Evolutionary conservation across 306 rosid genomes (phyloP), one percentile per base, ranked within the genome.

Genomic region (Acmispon strigosus): DNA sequence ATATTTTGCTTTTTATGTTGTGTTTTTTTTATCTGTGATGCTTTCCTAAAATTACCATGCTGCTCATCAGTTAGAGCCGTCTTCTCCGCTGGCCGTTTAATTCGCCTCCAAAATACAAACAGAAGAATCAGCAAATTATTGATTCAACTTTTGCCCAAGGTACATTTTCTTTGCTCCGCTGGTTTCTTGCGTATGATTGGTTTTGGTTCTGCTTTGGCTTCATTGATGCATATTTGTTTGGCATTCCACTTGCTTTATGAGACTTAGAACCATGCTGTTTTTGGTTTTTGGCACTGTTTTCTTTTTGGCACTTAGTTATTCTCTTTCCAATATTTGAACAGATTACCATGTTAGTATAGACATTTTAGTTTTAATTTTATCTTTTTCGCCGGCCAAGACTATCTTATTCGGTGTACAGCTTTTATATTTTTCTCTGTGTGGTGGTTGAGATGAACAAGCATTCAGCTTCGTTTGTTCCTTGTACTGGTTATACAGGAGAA

Each of bases 61-160:
- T 14, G 78, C 18, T 72, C 62, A 53, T 53, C 75, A 27, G 41
- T 60, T 68, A 59, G 59, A 66, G 63, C 74, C 8, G 8, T 17
- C 37, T 62, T 19, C 70, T 64, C 72, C 36, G 54, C 27, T 20
- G 84, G 80, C 24, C 71, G 44, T 78, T 82, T 89, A 48, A 76
- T 18, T 41, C 49, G 66, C 78, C 58, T 92, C 82, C 92, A 66
- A 68, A 77, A 86, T 49, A 92, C 16, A 20, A 75, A 78, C 34
- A 82, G 10, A 66, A 88, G 59, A 76, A 83, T 53, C 11, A 24
- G 39, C 24, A 70, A 63, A 74, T 15, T 56, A 60, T n/a, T 67
- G 13, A 48, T 47, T 57, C 57, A 42, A 52, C 78, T 70, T 80
- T 74, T 72, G 17, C 0, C 4, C 14, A 10, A 59, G 66, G 82